These are phyloP conservation scores for Termitomyces sp. DNA, from an alignment of 768 basidiomycete species.

Conservation along the genomic window DNA sequence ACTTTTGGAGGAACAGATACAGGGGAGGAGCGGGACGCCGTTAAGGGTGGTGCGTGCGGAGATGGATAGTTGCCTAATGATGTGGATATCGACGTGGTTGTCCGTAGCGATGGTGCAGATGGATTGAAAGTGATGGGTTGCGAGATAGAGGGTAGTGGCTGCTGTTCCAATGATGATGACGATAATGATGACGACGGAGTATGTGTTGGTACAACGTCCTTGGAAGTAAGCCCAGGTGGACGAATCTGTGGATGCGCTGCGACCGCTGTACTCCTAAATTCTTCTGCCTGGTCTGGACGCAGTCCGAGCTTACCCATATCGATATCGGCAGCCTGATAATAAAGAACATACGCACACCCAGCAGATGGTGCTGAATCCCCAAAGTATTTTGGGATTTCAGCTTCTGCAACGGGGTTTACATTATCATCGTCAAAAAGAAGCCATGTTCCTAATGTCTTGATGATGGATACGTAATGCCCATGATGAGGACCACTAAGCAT, in stretches of 20 bases:
- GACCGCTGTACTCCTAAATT: neutral
- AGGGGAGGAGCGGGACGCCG: constrained; percentile 6
- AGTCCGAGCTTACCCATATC: constrained; percentile 70
- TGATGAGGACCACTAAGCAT: constrained; percentile 86
- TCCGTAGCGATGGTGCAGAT: neutral
- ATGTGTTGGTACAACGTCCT: constrained; percentile 6
- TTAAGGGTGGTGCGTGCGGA: neutral
- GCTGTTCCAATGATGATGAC: neutral
- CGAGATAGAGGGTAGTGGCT: neutral
- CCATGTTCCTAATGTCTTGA: constrained; percentile 83
- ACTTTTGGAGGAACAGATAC: neutral
- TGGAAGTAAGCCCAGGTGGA: constrained; percentile 9
- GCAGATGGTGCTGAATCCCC: constrained; percentile 69
- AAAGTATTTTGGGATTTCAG: constrained; percentile 89
- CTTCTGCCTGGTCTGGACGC: constrained; percentile 17
- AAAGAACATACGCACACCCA: constrained; percentile 93
- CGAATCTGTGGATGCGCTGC: neutral
- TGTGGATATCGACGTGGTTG: constrained; percentile 14
- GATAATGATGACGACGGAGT: neutral
- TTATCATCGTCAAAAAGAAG: constrained; percentile 94
- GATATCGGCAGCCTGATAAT: constrained; percentile 92
- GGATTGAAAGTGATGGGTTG: neutral
- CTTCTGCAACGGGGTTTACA: constrained; percentile 82
- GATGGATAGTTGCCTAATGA: constrained; percentile 3
- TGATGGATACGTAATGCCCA: constrained; percentile 95